Percentiles rank a stretch among this genome's conserved stretches.
Conservation (phyloP, 1,284 basidiomycete species). For the Tilletia setariae region DNA sequence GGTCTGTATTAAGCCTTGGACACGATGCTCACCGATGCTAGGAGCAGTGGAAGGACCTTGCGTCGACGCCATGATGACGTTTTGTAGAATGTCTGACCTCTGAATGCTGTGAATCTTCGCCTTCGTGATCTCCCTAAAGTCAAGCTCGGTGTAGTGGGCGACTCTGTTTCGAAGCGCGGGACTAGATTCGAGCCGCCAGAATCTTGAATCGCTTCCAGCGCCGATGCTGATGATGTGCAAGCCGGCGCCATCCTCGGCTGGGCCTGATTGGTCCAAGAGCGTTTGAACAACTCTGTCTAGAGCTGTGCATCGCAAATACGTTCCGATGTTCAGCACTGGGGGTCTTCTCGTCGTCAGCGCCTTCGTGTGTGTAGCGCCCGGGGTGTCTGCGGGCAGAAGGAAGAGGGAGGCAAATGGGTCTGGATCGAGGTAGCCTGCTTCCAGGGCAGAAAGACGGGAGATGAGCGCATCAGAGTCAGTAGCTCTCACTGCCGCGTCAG, state of each 20-base stretch:
- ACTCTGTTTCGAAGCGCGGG: slow-evolving; percentile 44
- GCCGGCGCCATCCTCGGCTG: slow-evolving; percentile 36
- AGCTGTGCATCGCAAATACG: slow-evolving; percentile 75
- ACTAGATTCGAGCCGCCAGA: slow-evolving; percentile 68
- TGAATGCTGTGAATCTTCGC: slow-evolving; percentile 79
- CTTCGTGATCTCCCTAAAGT: slow-evolving; percentile 78
- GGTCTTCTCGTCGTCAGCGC: slow-evolving; percentile 63
- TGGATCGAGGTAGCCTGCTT: slow-evolving; percentile 22
- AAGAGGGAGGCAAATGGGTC: slow-evolving; percentile 20
- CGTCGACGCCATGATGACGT: too few relatives aligned
- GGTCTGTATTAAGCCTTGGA: neutral
- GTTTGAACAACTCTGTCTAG: slow-evolving; percentile 74
- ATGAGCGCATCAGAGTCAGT: slow-evolving; percentile 27
- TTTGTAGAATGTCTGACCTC: slow-evolving; percentile 54
- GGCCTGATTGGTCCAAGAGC: slow-evolving; percentile 61
- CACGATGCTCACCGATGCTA: slow-evolving; percentile 1
- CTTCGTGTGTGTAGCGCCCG: slow-evolving; percentile 60
- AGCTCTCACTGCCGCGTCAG: slow-evolving; percentile 24
- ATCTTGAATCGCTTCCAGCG: slow-evolving; percentile 87
- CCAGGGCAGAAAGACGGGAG: slow-evolving; percentile 26
- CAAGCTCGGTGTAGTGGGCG: slow-evolving; percentile 76
- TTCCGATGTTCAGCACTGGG: slow-evolving; percentile 92
- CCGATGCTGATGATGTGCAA: slow-evolving; percentile 85
- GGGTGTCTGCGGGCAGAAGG: slow-evolving; percentile 66
- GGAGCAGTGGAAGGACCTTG: neutral